Conservation (phyloP, 2,329 filamentous ascomycete species). For the Daldinia sp. region DNA sequence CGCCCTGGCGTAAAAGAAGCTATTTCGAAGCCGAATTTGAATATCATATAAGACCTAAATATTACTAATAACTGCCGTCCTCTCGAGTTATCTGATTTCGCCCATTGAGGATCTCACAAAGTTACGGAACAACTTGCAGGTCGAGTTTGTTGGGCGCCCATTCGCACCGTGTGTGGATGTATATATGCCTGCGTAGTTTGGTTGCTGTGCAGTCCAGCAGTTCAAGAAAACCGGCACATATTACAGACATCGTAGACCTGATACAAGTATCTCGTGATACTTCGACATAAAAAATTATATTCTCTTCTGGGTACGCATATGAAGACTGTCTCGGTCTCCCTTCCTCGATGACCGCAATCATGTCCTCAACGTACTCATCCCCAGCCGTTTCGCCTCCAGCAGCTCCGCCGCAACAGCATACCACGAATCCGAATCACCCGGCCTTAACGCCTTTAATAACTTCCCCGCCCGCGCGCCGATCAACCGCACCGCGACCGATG, state of each 20-base stretch:
- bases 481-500: constrained; percentile 73
- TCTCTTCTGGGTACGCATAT: constrained; percentile 50
- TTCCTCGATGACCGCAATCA: constrained; percentile 63
- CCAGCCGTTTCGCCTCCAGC: constrained; percentile 66
- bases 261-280: constrained; percentile 34
- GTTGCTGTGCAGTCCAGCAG: constrained; percentile 25
- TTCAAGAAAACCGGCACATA: constrained; percentile 11
- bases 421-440: constrained; percentile 65
- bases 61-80: constrained; percentile 16
- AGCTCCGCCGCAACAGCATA: constrained; percentile 52
- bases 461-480: constrained; percentile 68
- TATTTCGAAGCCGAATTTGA: constrained; percentile 9
- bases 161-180: constrained; percentile 30
- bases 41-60: constrained; percentile 20
- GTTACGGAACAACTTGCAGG: constrained; percentile 51
- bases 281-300: constrained; percentile 17
- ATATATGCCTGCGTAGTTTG: constrained; percentile 14
- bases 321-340: constrained; percentile 49
- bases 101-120: constrained; percentile 33
- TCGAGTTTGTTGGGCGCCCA: constrained; percentile 50
- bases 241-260: constrained; percentile 16
- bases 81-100: constrained; percentile 7
- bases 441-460: constrained; percentile 69
- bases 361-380: constrained; percentile 67
- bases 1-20: constrained; percentile 15